Percentiles rank a stretch among this genome's conserved stretches.
Evolutionary conservation across 495 filamentous ascomycete genomes (phyloP).

Genomic region (Daldinia caldariorum): DNA sequence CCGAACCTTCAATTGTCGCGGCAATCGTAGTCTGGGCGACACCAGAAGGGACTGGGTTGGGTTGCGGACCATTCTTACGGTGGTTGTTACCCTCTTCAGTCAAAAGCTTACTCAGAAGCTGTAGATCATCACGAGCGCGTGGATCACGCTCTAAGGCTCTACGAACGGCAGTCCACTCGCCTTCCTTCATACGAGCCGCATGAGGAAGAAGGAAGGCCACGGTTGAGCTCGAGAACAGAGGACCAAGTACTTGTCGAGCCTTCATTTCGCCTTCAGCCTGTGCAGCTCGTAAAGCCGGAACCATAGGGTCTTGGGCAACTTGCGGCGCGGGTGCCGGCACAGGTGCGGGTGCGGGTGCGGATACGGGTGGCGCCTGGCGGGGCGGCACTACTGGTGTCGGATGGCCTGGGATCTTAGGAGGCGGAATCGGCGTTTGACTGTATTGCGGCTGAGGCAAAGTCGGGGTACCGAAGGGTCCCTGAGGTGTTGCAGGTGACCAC

Average conservation of each 20-base stretch:
- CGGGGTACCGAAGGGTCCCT: conserved; percentile 50
- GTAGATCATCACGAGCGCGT: conserved; percentile 56
- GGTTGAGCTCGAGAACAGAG: conserved; percentile 67
- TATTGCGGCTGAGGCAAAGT: conserved; percentile 43
- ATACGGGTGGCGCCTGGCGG: conserved; percentile 32
- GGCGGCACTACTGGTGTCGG: conserved; percentile 30
- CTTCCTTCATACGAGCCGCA: conserved; percentile 67
- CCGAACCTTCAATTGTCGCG: conserved; percentile 32
- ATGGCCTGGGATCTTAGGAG: conserved; percentile 44
- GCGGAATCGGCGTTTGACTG: conserved; percentile 49
- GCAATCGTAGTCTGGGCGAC: conserved; percentile 45
- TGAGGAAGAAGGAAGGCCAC: conserved; percentile 74
- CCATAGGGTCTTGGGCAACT: conserved; percentile 45
- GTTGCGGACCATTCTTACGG: conserved; percentile 39
- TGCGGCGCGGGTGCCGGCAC: conserved; percentile 40
- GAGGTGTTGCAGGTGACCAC: conserved; percentile 61
- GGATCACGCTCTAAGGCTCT: conserved; percentile 66
- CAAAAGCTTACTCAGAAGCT: conserved; percentile 58
- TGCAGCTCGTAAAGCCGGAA: conserved; percentile 43
- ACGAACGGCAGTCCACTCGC: conserved; percentile 71
- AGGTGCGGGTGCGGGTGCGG: conserved; percentile 25
- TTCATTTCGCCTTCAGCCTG: conserved; percentile 57
- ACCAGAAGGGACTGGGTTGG: conserved; percentile 33
- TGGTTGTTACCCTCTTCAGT: conserved; percentile 52
- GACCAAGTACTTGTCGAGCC: conserved; percentile 68